Base-by-base conservation (phyloP, 176 grass and related monocot species). In the Otatea glauca region DNA sequence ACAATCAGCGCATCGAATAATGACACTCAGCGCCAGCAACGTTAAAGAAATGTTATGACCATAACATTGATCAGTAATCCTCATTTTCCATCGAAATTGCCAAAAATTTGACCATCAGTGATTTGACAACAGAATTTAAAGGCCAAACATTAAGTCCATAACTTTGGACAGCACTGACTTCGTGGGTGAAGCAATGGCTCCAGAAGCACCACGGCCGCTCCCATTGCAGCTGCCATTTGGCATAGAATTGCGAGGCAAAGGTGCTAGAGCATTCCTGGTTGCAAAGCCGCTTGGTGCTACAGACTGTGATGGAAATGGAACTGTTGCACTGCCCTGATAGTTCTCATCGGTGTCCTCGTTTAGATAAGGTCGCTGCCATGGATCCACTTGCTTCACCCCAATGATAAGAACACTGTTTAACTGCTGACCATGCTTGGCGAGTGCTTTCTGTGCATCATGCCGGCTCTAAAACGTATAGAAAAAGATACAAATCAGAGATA, bases 91-190 rank as follows among this genome's bases (percentile, higher is more conserved):
- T 42, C 54, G 42, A 24, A 69, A 18, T 47, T 43, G n/a, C 54
- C 34, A 56, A 54, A 84, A 68, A 5, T 29, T 47, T 10, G 43
- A 8, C 24, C 2, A 24, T 25, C 41, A 62, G 10, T 12, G 9
- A 55, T 35, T 65, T 53, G 24, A 41, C 25, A 25, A 43, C 6
- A 23, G 18, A 37, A 5, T 29, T 92, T 85, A 98, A 24, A 98
- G 83, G 68, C 96, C 93, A 78, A 99, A 96, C 88, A 99, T 91
- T 65, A 99, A 76, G 74, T 99, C 96, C 77, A 99, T 84, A 25
- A 92, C 91, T 87, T 93, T 92, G 73, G 96, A 94, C 51, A 94
- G 32, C 14, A 89, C 77, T 0, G 96, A 92, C 76, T 94, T 99
- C 72, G 91, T 54, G 5, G 96, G 96, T 23, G 91, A 94, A 85